Evolutionary conservation across 2,329 filamentous ascomycete genomes (phyloP).

Genomic region (Periconia sp.): DNA sequence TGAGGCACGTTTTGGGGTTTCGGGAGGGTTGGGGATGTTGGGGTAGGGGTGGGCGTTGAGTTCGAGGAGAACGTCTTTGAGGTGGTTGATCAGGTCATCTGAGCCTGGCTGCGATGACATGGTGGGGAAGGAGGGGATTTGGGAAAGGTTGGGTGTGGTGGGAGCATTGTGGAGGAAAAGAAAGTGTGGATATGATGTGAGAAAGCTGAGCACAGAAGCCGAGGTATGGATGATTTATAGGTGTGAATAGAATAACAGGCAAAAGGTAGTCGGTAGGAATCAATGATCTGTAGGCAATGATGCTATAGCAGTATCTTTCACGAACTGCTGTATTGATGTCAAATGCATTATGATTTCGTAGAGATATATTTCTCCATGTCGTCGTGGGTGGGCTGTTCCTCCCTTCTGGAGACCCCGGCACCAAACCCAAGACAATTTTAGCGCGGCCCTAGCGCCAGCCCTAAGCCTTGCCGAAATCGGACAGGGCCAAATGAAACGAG

Average conservation of each 20-base stretch:
- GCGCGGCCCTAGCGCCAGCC: not conserved
- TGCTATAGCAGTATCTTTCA: too few species aligned
- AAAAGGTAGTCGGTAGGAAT: too few species aligned
- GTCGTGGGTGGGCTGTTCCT: too few species aligned
- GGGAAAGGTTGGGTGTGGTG: not conserved
- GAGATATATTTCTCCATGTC: too few species aligned
- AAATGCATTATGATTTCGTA: too few species aligned
- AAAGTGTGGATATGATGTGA: not conserved
- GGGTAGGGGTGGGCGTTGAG: slow-evolving; percentile 52
- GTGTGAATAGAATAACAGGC: too few species aligned
- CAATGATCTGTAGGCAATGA: too few species aligned
- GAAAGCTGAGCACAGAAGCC: slow-evolving; percentile 9
- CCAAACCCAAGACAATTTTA: not conserved
- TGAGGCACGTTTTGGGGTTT: slow-evolving; percentile 62
- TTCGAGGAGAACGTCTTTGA: slow-evolving; percentile 46
- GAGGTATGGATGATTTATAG: slow-evolving; percentile 12
- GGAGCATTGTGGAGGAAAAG: slow-evolving; percentile 14
- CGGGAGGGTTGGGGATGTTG: slow-evolving; percentile 51
- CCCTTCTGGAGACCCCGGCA: not conserved
- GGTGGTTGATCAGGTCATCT: slow-evolving; percentile 41
- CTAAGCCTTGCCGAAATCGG: slow-evolving; percentile 16
- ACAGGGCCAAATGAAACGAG: slow-evolving; percentile 16
- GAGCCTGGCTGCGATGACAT: slow-evolving; percentile 22
- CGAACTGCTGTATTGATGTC: too few species aligned
- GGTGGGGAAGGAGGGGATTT: not conserved